Percentiles rank a stretch among this genome's conserved stretches.
Conservation (phyloP, 495 filamentous ascomycete species). For the Aspergillus coremiiformis region DNA sequence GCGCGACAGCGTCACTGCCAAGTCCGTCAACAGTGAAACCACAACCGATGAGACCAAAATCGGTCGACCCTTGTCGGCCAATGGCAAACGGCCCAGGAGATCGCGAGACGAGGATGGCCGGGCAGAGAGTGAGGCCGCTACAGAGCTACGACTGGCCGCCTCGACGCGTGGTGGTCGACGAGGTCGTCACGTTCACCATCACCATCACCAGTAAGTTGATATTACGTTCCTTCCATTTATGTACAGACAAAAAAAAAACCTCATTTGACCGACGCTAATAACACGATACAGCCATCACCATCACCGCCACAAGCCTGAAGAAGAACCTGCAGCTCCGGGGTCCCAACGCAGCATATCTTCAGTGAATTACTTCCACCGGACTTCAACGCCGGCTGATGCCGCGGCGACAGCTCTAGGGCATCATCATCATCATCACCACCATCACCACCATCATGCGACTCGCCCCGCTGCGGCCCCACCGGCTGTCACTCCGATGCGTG, state of each 20-base stretch:
- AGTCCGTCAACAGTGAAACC: slow-evolving; percentile 30
- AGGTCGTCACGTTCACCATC: slow-evolving; percentile 49
- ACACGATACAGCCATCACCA: slow-evolving; percentile 56
- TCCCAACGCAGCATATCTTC: slow-evolving; percentile 30
- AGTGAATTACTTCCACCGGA: slow-evolving; percentile 27
- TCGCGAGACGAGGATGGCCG: slow-evolving; percentile 49
- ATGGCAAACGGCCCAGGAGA: slow-evolving; percentile 49
- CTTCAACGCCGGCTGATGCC: slow-evolving; percentile 30
- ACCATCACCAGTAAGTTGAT: slow-evolving; percentile 53
- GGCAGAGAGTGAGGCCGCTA: slow-evolving; percentile 53
- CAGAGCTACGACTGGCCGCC: slow-evolving; percentile 50
- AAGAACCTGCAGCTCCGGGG: slow-evolving; percentile 42
- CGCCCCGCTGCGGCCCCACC: slow-evolving; percentile 22
- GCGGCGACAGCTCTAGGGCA: slow-evolving; percentile 26
- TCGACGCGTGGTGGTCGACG: slow-evolving; percentile 49
- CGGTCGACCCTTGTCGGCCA: slow-evolving; percentile 44
- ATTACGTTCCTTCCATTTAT: neutral
- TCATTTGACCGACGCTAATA: slow-evolving; percentile 16
- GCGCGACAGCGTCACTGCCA: slow-evolving; percentile 32
- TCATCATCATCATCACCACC: slow-evolving; percentile 46
- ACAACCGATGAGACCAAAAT: slow-evolving; percentile 30
- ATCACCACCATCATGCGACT: slow-evolving; percentile 44
- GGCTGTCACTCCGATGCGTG: slow-evolving; percentile 43
- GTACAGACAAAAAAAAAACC: neutral
- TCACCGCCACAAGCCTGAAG: slow-evolving; percentile 61